Percentiles rank a stretch among this genome's conserved stretches.
Evolutionary conservation across 78 protist genomes (phyloP).

Genomic region (Capsaspora owczarzaki): DNA sequence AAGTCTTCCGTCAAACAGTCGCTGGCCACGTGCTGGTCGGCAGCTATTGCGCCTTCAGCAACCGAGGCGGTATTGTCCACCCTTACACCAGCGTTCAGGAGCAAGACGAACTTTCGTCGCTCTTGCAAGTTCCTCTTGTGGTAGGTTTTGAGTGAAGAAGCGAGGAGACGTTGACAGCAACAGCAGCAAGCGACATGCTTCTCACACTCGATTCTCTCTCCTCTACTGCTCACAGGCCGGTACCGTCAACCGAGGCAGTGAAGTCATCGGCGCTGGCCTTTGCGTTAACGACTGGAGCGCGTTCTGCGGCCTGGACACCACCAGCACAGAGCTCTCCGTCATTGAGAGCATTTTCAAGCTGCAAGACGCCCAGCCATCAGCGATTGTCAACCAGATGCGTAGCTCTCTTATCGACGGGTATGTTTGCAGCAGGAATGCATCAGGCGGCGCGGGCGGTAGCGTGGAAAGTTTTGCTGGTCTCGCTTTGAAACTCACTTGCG

Average conservation of each 20-base stretch:
- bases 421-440: too few species aligned
- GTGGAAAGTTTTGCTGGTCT: too few species aligned
- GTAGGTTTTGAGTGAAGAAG: not conserved
- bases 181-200: too few species aligned
- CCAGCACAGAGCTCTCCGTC: conserved; percentile 91
- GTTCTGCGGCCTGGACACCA: conserved; percentile 93
- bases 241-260: conserved; percentile 89
- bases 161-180: not conserved
- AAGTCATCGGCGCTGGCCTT: conserved; percentile 85
- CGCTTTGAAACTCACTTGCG: too few species aligned
- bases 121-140: conserved; percentile 85
- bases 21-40: conserved; percentile 94
- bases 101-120: conserved; percentile 88
- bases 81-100: conserved; percentile 86
- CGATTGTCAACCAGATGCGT: not conserved
- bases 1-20: conserved; percentile 95
- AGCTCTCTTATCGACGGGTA: not conserved
- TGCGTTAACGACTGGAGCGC: conserved; percentile 95
- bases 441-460: too few species aligned
- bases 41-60: conserved; percentile 75
- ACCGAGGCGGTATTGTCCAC: conserved; percentile 94
- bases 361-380: conserved; percentile 21
- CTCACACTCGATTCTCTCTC: too few species aligned
- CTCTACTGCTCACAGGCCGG: conserved; percentile 62
- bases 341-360: conserved; percentile 64